phyloP scores from a whole-genome alignment of 148 eudicot species.

The Bassia scoparia region DNA sequence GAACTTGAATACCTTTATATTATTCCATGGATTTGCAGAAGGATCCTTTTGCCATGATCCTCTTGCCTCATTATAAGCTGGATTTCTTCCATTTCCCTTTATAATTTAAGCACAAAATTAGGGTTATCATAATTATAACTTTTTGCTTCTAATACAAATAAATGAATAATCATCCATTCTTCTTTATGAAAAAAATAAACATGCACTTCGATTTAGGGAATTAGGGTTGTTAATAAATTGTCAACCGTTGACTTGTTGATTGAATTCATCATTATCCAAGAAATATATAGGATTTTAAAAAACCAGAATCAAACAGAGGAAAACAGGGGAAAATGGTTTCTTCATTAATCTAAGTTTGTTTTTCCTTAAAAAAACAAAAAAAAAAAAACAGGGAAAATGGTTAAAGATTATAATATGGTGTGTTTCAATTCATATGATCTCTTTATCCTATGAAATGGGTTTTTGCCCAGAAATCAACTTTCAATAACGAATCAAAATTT shows the following conservation, averaged over 20 bases:
- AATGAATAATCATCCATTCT: too few relatives aligned
- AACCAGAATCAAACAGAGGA: background rate
- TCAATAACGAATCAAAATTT: too few relatives aligned
- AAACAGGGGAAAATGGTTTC: slow-evolving; percentile 16
- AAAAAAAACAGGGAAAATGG: slow-evolving; percentile 3
- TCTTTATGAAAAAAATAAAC: background rate
- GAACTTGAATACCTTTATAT: slow-evolving; percentile 27
- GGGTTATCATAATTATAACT: too few relatives aligned
- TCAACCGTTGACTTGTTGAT: too few relatives aligned
- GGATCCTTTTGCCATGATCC: slow-evolving; percentile 37
- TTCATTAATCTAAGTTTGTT: too few relatives aligned
- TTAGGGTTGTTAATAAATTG: too few relatives aligned
- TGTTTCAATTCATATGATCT: too few relatives aligned
- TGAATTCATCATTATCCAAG: too few relatives aligned
- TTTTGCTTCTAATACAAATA: background rate
- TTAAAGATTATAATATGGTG: too few relatives aligned
- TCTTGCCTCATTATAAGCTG: slow-evolving; percentile 16
- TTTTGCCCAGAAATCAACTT: too few relatives aligned
- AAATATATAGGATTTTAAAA: background rate
- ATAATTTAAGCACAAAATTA: background rate
- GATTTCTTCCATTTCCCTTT: slow-evolving; percentile 21
- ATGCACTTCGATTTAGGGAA: too few relatives aligned
- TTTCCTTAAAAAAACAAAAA: background rate
- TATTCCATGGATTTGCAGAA: slow-evolving; percentile 21
- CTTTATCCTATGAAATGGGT: too few relatives aligned